Evolutionary conservation across 345 rosid species (phyloP), one percentile per base, ranked within the genome.

Genomic region (Hypericum androsaemum): DNA sequence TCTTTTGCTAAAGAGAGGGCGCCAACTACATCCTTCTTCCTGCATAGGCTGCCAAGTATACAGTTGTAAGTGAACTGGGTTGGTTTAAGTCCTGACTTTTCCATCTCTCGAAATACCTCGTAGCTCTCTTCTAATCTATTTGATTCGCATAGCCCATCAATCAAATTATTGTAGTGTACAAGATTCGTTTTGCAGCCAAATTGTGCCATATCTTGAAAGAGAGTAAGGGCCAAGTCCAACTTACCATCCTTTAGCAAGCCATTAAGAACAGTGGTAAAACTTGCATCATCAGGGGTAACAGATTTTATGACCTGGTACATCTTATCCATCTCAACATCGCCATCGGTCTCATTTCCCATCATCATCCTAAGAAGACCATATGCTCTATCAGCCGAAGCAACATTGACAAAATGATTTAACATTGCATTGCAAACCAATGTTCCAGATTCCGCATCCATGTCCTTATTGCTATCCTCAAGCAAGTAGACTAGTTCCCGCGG

Each of bases 41-140:
- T 76, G 77, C 94, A 78, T 42, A 89, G 71, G 62, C 88, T 80
- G 44, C 94, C 84, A 50, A 67, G 81, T 43, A 89, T 74, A 56
- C 76, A 66, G 48, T 89, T 86, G 70, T 64, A 69, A 0, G 94
- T 81, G 68, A 75, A 89, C 12, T 71, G 74, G 44, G 84, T 77
- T 41, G 95, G 88, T 51, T 69, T 77, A 74, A 74, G 66, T 54
- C 89, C 83, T 0, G 66, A 54, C 6, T 63, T 65, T 60, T 77
- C 73, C 97, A 89, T 83, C 61, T 77, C 60, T 67, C 58, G 63
- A 61, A 86, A 43, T 53, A 89, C 70, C 57, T 70, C 66, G 43
- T 47, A 71, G 64, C 84, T 75, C 64, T 83, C 88, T 61, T 78
- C 82, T 43, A 73, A 62, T 74, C 87, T 80, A 63, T 82, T 59